A percentile compares a stretch with the other conserved stretches of the same genome.
phyloP scores from a whole-genome alignment of 768 basidiomycete species.

The Suillus occidentalis region DNA sequence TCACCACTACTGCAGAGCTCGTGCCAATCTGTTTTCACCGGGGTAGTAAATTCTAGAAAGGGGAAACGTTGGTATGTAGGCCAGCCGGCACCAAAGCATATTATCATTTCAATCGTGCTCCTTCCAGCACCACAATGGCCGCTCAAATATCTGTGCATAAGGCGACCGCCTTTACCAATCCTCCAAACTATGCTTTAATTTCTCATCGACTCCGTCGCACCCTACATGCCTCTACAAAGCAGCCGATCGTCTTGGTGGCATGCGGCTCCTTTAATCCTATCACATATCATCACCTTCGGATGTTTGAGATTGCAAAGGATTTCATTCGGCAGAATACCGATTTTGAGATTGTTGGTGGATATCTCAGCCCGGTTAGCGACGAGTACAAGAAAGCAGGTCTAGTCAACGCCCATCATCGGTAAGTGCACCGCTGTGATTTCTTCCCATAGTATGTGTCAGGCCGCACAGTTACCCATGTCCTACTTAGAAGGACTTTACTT shows the following conservation, averaged over 20 bases:
- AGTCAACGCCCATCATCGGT: conserved; percentile 86
- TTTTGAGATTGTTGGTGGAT: conserved; percentile 93
- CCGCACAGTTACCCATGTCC: background rate
- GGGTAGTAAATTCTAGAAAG: background rate
- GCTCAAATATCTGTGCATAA: conserved; percentile 18
- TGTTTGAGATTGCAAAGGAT: conserved; percentile 99
- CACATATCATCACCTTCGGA: conserved; percentile 93
- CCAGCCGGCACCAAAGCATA: conserved; percentile 4
- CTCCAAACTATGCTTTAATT: conserved; percentile 66
- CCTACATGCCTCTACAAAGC: conserved; percentile 64
- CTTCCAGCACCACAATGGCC: conserved; percentile 25
- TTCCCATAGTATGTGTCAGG: background rate
- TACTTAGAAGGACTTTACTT: background rate
- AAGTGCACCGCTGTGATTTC: conserved; percentile 32
- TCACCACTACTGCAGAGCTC: background rate
- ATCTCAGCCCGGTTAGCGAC: conserved; percentile 95
- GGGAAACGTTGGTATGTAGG: background rate
- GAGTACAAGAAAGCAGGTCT: conserved; percentile 96
- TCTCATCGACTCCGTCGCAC: conserved; percentile 58
- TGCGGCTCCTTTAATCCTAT: conserved; percentile 98
- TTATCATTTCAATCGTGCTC: conserved; percentile 6
- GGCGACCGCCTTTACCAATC: conserved; percentile 52
- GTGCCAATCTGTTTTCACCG: background rate
- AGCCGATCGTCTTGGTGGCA: conserved; percentile 91
- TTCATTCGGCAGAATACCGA: conserved; percentile 88